Conservation (phyloP, 108 stramenopile species). For the Heterococcus sp. region DNA sequence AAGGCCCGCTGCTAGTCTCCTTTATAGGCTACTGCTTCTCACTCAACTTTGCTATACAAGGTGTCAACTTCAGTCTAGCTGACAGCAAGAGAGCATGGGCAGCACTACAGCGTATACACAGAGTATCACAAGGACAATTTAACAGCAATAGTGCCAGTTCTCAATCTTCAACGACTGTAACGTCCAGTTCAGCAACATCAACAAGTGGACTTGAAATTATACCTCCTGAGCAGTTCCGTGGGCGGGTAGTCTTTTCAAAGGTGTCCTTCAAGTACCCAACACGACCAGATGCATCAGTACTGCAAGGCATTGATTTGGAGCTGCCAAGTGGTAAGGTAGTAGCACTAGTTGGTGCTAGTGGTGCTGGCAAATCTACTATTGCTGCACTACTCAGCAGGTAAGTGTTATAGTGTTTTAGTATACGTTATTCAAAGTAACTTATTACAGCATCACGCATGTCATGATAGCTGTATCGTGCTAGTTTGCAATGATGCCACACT, state of each 20-base stretch:
- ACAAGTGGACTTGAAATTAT: constrained; percentile 24
- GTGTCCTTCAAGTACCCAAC: constrained; percentile 60
- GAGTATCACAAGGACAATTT: no score
- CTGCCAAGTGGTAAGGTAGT: constrained; percentile 79
- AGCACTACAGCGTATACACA: constrained; percentile 17
- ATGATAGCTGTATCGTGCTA: no score
- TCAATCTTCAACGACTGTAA: no score
- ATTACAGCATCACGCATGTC: no score
- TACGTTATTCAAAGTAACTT: no score
- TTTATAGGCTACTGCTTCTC: constrained; percentile 44
- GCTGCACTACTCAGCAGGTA: constrained; percentile 28
- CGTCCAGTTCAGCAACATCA: no score
- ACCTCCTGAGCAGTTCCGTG: constrained; percentile 21
- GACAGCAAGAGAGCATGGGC: constrained; percentile 29
- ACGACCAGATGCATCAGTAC: constrained; percentile 53
- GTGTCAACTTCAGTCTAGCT: constrained; percentile 30
- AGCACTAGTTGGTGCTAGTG: constrained; percentile 70
- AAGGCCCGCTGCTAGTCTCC: constrained; percentile 27
- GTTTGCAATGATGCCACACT: no score
- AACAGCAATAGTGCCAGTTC: no score
- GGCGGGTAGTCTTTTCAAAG: constrained; percentile 44
- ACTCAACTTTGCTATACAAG: constrained; percentile 47
- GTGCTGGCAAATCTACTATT: constrained; percentile 41
- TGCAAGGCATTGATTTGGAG: constrained; percentile 61
- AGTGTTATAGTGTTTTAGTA: no score